Percentiles rank a stretch among this genome's conserved stretches.
phyloP scores from a whole-genome alignment of 768 basidiomycete species.

The Leccinum variicolor region DNA sequence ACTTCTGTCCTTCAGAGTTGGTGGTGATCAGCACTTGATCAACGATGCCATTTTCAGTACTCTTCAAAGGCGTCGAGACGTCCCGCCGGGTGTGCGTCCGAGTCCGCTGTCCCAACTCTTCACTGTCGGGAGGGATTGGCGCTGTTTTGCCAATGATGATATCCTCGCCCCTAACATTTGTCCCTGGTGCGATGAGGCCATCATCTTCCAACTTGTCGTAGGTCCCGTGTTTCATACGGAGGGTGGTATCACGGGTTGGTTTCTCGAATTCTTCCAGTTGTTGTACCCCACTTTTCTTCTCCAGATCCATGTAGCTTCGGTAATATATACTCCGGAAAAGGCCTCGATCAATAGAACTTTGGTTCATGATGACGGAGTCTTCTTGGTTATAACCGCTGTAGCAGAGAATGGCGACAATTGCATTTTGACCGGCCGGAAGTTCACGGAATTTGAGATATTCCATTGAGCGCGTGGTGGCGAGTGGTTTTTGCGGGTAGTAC shows the following conservation, averaged over 20 bases:
- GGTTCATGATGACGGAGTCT: constrained; percentile 99
- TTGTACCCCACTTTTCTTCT: constrained; percentile 93
- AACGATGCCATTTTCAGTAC: constrained; percentile 96
- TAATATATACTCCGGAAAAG: constrained; percentile 99
- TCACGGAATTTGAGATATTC: constrained; percentile 99
- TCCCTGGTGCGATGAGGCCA: constrained; percentile 93
- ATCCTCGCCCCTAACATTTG: constrained; percentile 92
- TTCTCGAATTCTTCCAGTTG: constrained; percentile 96
- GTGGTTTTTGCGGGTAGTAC: constrained; percentile 98
- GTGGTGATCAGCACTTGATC: constrained; percentile 97
- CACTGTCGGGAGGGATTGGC: constrained; percentile 93
- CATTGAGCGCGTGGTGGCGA: constrained; percentile 98
- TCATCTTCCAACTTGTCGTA: constrained; percentile 98
- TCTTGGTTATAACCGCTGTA: constrained; percentile 99
- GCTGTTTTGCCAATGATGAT: constrained; percentile 99
- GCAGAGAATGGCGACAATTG: constrained; percentile 95
- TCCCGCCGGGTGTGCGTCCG: constrained; percentile 90
- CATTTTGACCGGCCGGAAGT: constrained; percentile 98
- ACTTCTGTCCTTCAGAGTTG: constrained; percentile 93
- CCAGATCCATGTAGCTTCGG: constrained; percentile 96
- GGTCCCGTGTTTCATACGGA: constrained; percentile 96
- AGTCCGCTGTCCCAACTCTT: constrained; percentile 96
- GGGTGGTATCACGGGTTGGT: constrained; percentile 86
- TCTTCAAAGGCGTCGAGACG: constrained; percentile 96
- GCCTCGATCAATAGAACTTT: constrained; percentile 96